phyloP scores from a whole-genome alignment of 2,329 filamentous ascomycete genomes.

The Colletotrichum sp. region DNA sequence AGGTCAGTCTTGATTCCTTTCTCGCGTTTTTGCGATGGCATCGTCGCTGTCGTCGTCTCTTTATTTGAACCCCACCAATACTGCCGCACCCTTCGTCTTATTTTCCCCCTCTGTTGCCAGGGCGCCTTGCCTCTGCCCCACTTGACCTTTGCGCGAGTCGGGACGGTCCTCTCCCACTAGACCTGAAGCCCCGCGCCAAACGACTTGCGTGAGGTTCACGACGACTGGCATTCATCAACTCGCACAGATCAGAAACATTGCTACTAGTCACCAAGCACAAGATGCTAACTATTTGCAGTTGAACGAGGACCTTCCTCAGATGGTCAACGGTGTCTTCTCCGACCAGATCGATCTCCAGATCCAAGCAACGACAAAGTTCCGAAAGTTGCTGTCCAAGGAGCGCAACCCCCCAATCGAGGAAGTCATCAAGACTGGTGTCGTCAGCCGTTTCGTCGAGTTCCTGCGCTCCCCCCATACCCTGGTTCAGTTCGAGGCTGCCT shows the following conservation, averaged over 20 bases:
- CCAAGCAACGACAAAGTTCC: constrained; percentile 96
- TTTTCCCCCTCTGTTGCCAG: constrained; percentile 23
- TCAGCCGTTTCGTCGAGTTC: constrained; percentile 97
- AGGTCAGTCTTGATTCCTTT: constrained; percentile 67
- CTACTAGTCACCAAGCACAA: neutral
- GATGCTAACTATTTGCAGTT: constrained; percentile 63
- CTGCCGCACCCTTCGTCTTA: constrained; percentile 17
- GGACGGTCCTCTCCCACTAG: neutral
- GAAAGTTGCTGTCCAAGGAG: constrained; percentile 97
- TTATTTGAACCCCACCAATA: constrained; percentile 23
- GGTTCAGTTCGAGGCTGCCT: constrained; percentile 98
- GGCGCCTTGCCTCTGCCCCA: constrained; percentile 19
- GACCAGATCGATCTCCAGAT: constrained; percentile 99
- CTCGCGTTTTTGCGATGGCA: neutral
- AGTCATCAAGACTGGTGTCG: constrained; percentile 98
- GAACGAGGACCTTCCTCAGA: constrained; percentile 96
- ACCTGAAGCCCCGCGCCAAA: neutral
- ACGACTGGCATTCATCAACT: neutral
- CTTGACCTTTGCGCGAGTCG: constrained; percentile 17
- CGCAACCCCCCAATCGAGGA: constrained; percentile 99
- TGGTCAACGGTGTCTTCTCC: constrained; percentile 98
- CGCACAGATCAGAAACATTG: neutral
- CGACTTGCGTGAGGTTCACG: neutral
- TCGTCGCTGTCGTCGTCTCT: neutral
- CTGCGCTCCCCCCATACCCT: constrained; percentile 96